phyloP scores from a whole-genome alignment of 2,329 filamentous ascomycete genomes.

The Venturia nashicola region DNA sequence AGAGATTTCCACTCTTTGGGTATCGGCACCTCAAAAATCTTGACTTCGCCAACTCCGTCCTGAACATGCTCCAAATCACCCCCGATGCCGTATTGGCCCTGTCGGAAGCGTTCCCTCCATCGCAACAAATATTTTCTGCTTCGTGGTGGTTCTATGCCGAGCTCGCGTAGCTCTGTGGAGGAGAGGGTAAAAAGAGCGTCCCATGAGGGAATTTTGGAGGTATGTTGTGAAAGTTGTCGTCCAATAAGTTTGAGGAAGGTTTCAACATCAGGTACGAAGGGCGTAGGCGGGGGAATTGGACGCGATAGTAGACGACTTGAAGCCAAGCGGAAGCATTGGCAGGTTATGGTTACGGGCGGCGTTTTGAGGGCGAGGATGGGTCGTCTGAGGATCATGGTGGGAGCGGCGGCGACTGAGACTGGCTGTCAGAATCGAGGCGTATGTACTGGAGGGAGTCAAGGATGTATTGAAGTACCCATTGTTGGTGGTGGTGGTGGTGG shows the following conservation, averaged over 20 bases:
- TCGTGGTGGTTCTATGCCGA: conserved; percentile 12
- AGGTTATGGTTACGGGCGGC: neutral
- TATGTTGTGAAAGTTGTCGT: conserved; percentile 11
- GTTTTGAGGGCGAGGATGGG: conserved; percentile 4
- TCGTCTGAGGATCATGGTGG: conserved; percentile 9
- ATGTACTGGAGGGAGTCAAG: neutral
- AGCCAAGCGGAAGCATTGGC: conserved; percentile 1
- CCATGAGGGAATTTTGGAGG: conserved; percentile 13
- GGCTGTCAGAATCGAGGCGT: neutral
- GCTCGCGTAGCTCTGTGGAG: conserved; percentile 10
- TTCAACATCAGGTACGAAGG: conserved; percentile 12
- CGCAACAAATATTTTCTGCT: conserved; percentile 12
- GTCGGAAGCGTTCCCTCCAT: conserved; percentile 12
- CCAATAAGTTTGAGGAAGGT: conserved; percentile 14
- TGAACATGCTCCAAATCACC: conserved; percentile 12
- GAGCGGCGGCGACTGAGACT: neutral
- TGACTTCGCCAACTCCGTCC: conserved; percentile 29
- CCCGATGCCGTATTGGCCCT: conserved; percentile 13
- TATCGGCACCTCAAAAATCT: conserved; percentile 43
- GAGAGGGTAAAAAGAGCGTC: conserved; percentile 12
- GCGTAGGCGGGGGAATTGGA: conserved; percentile 13
- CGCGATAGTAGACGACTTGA: conserved; percentile 5
- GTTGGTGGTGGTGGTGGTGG: neutral
- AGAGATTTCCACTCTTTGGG: conserved; percentile 18
- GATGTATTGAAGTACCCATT: neutral